Evolutionary conservation across 2,329 filamentous ascomycete genomes (phyloP), one percentile per base, ranked within the genome.

Genomic region (Xylaria multiplex): DNA sequence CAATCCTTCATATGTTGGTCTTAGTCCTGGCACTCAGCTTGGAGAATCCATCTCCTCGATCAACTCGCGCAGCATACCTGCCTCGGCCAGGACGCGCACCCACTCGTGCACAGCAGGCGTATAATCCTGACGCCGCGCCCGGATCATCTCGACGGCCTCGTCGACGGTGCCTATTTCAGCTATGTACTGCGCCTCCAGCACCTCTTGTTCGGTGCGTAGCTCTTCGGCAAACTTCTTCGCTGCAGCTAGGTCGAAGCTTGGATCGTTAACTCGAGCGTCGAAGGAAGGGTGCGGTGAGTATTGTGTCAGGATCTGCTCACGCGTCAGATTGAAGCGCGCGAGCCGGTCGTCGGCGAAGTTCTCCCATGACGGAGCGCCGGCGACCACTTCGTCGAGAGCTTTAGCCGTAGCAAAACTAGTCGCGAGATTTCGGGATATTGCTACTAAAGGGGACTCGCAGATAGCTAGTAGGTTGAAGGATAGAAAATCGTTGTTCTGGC

Each of bases 401-500:
- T 74, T 68, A 35, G 86, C 68, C 19, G 77, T 76, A 68, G 81
- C 76, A 62, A 84, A 73, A 52, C 80, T 82, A 27, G 73, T 67
- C 1, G 81, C 80, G 24, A 89, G 81, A 5, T 78, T 79, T 77
- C 65, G 85, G 64, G 75, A 82, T 11, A 89, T 79, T 2, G 79
- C 76, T 13, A 79, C 72, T 1, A 91, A 77, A 0, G 92, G 89
- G 64, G 90, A 91, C 64, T 86, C 85, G 68, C 90, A 91, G 2
- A 97, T 80, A 27, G 92, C 90, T 55, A 97, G 83, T 43, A 97
- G 86, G 69, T 88, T 93, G 79, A 93, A 96, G n/a, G 90, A 86
- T 35, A 92, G 84, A 59, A 88, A 84, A 11, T 84, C 88, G 46
- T 87, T 88, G 68, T 84, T 87, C 40, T 87, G 88, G 68, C 87